phyloP scores from a whole-genome alignment of 1,139 yeast species.

The Pichia sp. region DNA sequence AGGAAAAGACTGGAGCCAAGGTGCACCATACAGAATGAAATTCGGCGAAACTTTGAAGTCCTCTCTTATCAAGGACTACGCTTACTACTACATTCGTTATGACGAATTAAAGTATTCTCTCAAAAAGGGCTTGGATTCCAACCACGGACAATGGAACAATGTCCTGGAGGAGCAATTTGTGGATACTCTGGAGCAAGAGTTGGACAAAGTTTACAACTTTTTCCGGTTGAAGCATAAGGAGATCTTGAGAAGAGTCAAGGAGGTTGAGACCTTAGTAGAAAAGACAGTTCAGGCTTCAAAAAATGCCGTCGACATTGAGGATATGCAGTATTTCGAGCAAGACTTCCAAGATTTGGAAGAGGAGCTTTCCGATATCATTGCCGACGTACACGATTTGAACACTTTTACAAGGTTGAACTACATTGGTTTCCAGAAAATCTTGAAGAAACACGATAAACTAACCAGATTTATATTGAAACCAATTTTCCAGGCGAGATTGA shows the following conservation, averaged over 20 bases:
- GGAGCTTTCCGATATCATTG: constrained; percentile 87
- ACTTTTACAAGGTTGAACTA: constrained; percentile 88
- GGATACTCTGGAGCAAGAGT: constrained; percentile 66
- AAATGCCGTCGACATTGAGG: constrained; percentile 34
- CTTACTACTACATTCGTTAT: constrained; percentile 83
- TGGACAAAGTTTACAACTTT: constrained; percentile 88
- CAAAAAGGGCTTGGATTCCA: constrained; percentile 54
- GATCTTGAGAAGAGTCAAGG: constrained; percentile 75
- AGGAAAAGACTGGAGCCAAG: neutral
- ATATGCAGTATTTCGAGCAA: constrained; percentile 52
- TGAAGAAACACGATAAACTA: constrained; percentile 92
- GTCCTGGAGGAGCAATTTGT: constrained; percentile 78
- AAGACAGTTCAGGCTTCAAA: constrained; percentile 31
- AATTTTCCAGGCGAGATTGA: constrained; percentile 85
- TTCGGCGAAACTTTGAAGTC: constrained; percentile 75
- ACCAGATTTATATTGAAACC: constrained; percentile 81
- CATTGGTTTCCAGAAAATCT: constrained; percentile 93
- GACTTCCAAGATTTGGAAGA: constrained; percentile 90
- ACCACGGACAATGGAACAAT: constrained; percentile 55
- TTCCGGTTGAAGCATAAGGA: constrained; percentile 85
- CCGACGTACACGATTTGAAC: constrained; percentile 95
- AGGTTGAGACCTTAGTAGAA: constrained; percentile 51
- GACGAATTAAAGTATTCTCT: constrained; percentile 83
- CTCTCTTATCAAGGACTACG: constrained; percentile 76
- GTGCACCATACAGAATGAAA: constrained; percentile 42